Evolutionary conservation across 2,329 filamentous ascomycete genomes (phyloP).

Genomic region (Claviceps pazoutovae): DNA sequence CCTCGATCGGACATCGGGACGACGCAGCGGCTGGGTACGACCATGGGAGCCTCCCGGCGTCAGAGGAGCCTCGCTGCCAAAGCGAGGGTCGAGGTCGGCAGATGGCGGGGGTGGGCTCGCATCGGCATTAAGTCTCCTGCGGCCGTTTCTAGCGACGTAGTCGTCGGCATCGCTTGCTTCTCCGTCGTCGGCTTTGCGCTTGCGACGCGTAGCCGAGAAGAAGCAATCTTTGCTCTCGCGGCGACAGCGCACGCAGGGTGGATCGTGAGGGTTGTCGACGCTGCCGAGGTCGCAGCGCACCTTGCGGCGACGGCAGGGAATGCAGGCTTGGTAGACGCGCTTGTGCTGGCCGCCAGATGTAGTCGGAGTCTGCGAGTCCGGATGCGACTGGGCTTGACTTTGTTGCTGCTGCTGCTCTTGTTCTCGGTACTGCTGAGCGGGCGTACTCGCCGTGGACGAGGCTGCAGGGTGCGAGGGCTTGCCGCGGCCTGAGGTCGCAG

Average conservation of each 20-base stretch:
- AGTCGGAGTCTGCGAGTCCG: neutral
- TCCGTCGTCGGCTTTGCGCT: slow-evolving; percentile 62
- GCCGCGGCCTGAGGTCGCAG: slow-evolving; percentile 7
- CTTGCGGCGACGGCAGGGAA: slow-evolving; percentile 47
- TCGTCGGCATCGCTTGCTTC: slow-evolving; percentile 42
- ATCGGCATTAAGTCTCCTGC: slow-evolving; percentile 47
- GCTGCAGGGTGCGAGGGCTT: slow-evolving; percentile 3
- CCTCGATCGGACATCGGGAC: slow-evolving; percentile 33
- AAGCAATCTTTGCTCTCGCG: slow-evolving; percentile 94
- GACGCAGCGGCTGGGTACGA: slow-evolving; percentile 49
- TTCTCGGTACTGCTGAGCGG: slow-evolving; percentile 5
- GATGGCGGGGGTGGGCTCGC: slow-evolving; percentile 26
- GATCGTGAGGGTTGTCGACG: slow-evolving; percentile 88
- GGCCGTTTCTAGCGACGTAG: slow-evolving; percentile 58
- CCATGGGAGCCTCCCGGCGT: slow-evolving; percentile 55
- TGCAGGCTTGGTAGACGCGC: slow-evolving; percentile 50
- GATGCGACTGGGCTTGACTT: slow-evolving; percentile 3
- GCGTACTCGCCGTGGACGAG: slow-evolving; percentile 3
- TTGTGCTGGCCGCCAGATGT: slow-evolving; percentile 27
- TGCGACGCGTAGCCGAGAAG: slow-evolving; percentile 88
- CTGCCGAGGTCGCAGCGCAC: slow-evolving; percentile 51
- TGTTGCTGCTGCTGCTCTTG: slow-evolving; percentile 7
- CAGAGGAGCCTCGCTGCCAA: slow-evolving; percentile 39
- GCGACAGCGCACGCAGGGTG: slow-evolving; percentile 84
- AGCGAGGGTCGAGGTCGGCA: slow-evolving; percentile 31